phyloP scores from a whole-genome alignment of 2,329 filamentous ascomycete genomes.

The Sphaerostilbella broomeana region DNA sequence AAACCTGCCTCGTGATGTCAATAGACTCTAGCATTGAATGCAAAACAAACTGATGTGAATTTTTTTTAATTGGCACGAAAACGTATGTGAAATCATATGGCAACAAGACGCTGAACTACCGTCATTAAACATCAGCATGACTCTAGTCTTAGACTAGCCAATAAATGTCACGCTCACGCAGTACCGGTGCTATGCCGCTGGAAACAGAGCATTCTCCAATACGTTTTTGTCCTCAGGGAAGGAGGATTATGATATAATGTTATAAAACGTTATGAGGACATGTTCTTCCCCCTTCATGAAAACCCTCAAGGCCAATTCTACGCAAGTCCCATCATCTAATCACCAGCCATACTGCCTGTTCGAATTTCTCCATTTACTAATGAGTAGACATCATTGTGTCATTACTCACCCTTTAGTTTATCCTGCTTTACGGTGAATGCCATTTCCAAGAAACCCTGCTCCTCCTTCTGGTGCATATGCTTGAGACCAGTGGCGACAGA shows the following conservation, averaged over 20 bases:
- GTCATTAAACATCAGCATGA: no score
- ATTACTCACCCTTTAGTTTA: constrained; percentile 61
- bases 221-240: neutral
- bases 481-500: constrained; percentile 93
- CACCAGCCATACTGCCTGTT: neutral
- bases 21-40: no score
- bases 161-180: no score
- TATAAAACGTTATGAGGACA: constrained; percentile 26
- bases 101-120: no score
- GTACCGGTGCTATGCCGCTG: constrained; percentile 1
- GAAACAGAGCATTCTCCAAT: constrained; percentile 1
- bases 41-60: no score
- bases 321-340: neutral
- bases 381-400: neutral
- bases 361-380: neutral
- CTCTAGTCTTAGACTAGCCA: no score
- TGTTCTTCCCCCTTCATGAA: constrained; percentile 17
- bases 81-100: no score
- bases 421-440: constrained; percentile 60
- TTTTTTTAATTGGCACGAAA: no score
- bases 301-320: constrained; percentile 7
- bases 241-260: constrained; percentile 25
- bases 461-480: constrained; percentile 81
- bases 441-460: constrained; percentile 69
- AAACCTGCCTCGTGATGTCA: no score